Evolutionary conservation across 2,329 filamentous ascomycete genomes (phyloP).

Genomic region (Diaporthe citriasiana): DNA sequence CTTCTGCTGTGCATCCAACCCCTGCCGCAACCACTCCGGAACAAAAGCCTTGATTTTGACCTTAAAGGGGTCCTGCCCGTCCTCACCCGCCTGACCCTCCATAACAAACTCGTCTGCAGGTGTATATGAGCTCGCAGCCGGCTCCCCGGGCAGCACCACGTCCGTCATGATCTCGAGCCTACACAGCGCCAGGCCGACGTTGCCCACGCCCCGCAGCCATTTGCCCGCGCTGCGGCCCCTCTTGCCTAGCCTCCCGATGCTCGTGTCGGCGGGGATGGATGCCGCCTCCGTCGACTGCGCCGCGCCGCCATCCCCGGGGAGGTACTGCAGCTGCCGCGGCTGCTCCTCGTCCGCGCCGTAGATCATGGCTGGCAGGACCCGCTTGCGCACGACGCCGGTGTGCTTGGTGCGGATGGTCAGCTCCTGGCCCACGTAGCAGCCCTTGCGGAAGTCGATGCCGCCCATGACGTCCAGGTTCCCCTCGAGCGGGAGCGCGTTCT

Average conservation of each 20-base stretch:
- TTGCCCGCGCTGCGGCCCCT: constrained; percentile 83
- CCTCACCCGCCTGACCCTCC: constrained; percentile 56
- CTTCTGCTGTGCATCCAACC: constrained; percentile 51
- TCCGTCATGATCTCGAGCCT: constrained; percentile 93
- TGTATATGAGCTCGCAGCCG: constrained; percentile 73
- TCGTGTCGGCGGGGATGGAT: constrained; percentile 61
- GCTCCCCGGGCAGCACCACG: constrained; percentile 77
- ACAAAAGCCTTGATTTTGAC: constrained; percentile 84
- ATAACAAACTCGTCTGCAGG: constrained; percentile 74
- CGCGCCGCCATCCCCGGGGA: constrained; percentile 43
- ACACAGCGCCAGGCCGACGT: constrained; percentile 89
- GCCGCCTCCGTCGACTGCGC: constrained; percentile 48
- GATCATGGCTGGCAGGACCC: constrained; percentile 84
- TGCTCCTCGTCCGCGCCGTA: constrained; percentile 64
- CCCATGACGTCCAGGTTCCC: constrained; percentile 89
- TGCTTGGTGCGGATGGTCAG: constrained; percentile 96
- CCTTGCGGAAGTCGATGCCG: constrained; percentile 93
- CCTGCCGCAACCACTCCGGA: constrained; percentile 77
- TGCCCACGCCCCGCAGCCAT: constrained; percentile 83
- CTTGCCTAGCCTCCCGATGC: constrained; percentile 66
- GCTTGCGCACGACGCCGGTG: constrained; percentile 91
- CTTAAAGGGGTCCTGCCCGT: constrained; percentile 60
- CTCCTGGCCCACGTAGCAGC: constrained; percentile 97
- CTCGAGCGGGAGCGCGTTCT: constrained; percentile 85
- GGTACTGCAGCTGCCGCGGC: constrained; percentile 63